Conservation (phyloP, 768 basidiomycete species). For the Trametes villosa region DNA sequence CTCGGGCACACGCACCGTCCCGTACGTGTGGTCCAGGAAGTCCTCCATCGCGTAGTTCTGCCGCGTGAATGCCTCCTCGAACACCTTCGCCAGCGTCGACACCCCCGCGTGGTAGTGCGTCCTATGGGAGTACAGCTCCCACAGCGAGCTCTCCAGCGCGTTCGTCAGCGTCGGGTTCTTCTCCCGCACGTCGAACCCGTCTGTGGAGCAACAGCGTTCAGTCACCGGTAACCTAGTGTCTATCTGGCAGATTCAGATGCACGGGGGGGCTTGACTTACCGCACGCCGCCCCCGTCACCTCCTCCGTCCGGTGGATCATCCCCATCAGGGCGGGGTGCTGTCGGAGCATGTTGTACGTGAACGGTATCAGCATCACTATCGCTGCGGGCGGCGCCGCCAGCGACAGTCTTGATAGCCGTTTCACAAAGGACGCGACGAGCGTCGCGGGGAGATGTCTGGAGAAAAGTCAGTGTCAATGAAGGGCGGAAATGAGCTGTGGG, state of each 20-base stretch:
- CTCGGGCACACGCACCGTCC: conserved; percentile 60
- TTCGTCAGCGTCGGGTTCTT: conserved; percentile 74
- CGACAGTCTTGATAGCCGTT: conserved; percentile 84
- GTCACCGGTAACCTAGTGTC: background rate
- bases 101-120: conserved; percentile 86
- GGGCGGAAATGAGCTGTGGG: background rate
- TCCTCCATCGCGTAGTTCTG: conserved; percentile 90
- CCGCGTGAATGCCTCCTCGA: conserved; percentile 93
- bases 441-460: conserved; percentile 85
- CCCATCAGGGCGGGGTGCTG: conserved; percentile 89
- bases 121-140: conserved; percentile 85
- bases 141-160: conserved; percentile 86
- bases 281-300: conserved; percentile 21
- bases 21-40: conserved; percentile 93
- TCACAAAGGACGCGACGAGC: conserved; percentile 94
- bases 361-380: conserved; percentile 88
- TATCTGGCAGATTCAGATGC: no score
- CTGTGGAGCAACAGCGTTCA: conserved; percentile 36
- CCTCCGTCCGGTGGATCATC: conserved; percentile 80
- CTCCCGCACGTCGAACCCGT: conserved; percentile 74
- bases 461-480: background rate
- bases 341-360: conserved; percentile 94
- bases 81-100: conserved; percentile 86
- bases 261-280: conserved; percentile 20
- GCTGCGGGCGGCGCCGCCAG: conserved; percentile 88